Percentiles rank a stretch among this genome's conserved stretches.
These are phyloP conservation scores for Akanthomyces uredinophilus DNA, from an alignment of 2,329 filamentous ascomycete genomes.

Conservation along the genomic window DNA sequence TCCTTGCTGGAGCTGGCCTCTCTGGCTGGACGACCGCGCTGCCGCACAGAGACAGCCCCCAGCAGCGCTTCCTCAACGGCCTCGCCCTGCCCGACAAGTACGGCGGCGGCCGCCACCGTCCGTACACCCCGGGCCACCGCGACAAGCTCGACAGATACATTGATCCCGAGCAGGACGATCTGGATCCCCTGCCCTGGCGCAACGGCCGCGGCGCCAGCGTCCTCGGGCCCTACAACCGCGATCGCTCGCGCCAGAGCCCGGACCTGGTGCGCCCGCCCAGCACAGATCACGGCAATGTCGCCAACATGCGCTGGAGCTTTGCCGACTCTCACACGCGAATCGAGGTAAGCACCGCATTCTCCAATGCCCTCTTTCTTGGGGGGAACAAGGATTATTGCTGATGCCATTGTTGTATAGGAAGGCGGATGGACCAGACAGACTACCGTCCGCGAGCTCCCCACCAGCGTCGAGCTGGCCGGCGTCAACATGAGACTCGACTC, in stretches of 20 bases:
- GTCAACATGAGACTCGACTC: slow-evolving; percentile 74
- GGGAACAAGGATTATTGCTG: no score
- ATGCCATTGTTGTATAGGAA: slow-evolving; percentile 42
- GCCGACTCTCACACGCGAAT: slow-evolving; percentile 60
- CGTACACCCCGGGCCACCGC: slow-evolving; percentile 54
- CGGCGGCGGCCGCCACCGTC: slow-evolving; percentile 29
- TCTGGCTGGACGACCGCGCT: slow-evolving; percentile 19
- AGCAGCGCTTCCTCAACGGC: slow-evolving; percentile 48
- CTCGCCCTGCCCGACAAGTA: slow-evolving; percentile 40
- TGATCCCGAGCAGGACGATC: slow-evolving; percentile 52
- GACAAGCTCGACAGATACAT: slow-evolving; percentile 60
- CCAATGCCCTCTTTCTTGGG: no score
- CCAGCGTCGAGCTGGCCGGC: slow-evolving; percentile 65
- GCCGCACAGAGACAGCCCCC: slow-evolving; percentile 45
- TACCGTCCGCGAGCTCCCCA: slow-evolving; percentile 58
- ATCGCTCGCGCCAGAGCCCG: slow-evolving; percentile 63
- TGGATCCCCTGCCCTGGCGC: slow-evolving; percentile 61
- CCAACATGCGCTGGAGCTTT: slow-evolving; percentile 70
- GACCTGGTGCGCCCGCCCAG: slow-evolving; percentile 67
- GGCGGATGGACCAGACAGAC: slow-evolving; percentile 75
- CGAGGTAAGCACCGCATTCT: slow-evolving; percentile 51
- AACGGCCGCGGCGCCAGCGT: slow-evolving; percentile 62
- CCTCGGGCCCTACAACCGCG: slow-evolving; percentile 64
- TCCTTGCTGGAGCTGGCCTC: slow-evolving; percentile 24
- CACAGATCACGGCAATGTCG: slow-evolving; percentile 65